These are phyloP conservation scores for Aspergillus fischeri DNA, from an alignment of 2,329 filamentous ascomycete genomes.

Conservation along the genomic window DNA sequence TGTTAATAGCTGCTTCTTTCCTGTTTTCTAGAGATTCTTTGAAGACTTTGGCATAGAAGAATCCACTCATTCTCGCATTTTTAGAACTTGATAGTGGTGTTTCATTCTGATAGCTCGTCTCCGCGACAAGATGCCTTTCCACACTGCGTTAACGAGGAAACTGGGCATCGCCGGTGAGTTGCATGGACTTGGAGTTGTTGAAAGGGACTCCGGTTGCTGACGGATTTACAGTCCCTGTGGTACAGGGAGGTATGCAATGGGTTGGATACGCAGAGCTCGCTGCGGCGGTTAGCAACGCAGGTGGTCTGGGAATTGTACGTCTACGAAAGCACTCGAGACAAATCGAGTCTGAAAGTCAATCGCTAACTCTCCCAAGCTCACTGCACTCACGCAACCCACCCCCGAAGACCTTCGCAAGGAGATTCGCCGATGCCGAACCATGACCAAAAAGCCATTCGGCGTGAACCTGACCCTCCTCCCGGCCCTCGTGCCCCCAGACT, in stretches of 20 bases:
- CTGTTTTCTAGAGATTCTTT: slow-evolving; percentile 1
- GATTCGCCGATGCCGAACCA: slow-evolving; percentile 76
- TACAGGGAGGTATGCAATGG: slow-evolving; percentile 55
- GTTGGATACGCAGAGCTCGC: slow-evolving; percentile 52
- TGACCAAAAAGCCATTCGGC: slow-evolving; percentile 65
- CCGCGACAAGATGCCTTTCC: slow-evolving; percentile 55
- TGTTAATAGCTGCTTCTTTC: slow-evolving; percentile 2
- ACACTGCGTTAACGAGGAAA: slow-evolving; percentile 59
- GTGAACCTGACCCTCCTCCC: slow-evolving; percentile 96
- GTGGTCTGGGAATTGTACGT: slow-evolving; percentile 49
- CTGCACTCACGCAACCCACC: slow-evolving; percentile 77
- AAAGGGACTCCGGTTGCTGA: slow-evolving; percentile 3
- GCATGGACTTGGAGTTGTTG: background rate
- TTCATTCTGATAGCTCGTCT: background rate
- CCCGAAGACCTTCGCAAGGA: slow-evolving; percentile 90
- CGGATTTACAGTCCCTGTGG: slow-evolving; percentile 39
- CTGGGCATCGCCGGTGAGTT: slow-evolving; percentile 49
- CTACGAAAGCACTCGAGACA: background rate
- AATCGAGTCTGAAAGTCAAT: background rate
- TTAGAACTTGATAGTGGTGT: background rate
- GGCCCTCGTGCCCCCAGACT: slow-evolving; percentile 84
- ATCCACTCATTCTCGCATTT: slow-evolving; percentile 1
- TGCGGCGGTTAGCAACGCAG: slow-evolving; percentile 51
- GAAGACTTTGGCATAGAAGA: slow-evolving; percentile 4
- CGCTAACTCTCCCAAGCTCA: slow-evolving; percentile 34